Conservation (phyloP, 2,329 filamentous ascomycete species). For the Cercospora janseana region DNA sequence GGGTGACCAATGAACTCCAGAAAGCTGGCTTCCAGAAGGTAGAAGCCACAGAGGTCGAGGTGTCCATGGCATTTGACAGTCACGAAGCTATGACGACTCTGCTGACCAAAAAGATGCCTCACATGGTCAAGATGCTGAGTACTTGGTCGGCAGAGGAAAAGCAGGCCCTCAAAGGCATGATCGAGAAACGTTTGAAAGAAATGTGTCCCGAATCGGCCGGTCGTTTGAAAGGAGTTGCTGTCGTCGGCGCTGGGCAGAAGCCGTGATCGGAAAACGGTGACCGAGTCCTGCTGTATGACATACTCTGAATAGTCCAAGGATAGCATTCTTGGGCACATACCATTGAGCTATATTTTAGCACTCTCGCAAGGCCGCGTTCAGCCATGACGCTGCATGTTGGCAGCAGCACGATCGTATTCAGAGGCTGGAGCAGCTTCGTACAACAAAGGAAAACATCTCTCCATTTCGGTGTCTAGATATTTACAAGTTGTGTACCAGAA, state of each 20-base stretch:
- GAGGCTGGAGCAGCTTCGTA: neutral
- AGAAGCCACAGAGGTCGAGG: slow-evolving; percentile 25
- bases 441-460: slow-evolving; percentile 25
- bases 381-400: too few relatives aligned
- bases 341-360: too few relatives aligned
- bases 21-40: slow-evolving; percentile 35
- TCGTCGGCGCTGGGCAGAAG: too few relatives aligned
- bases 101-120: slow-evolving; percentile 28
- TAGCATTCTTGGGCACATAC: too few relatives aligned
- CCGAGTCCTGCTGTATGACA: too few relatives aligned
- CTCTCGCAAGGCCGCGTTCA: too few relatives aligned
- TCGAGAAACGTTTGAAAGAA: slow-evolving; percentile 25
- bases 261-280: too few relatives aligned
- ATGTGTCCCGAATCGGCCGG: slow-evolving; percentile 23
- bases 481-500: slow-evolving; percentile 20
- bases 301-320: too few relatives aligned
- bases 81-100: slow-evolving; percentile 21
- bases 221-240: too few relatives aligned
- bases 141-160: slow-evolving; percentile 30
- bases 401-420: too few relatives aligned
- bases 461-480: slow-evolving; percentile 30
- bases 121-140: slow-evolving; percentile 27
- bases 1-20: slow-evolving; percentile 28
- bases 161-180: slow-evolving; percentile 19
- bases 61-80: slow-evolving; percentile 28